phyloP scores from a whole-genome alignment of 1,284 basidiomycete species.

The Cryptococcus sp. region DNA sequence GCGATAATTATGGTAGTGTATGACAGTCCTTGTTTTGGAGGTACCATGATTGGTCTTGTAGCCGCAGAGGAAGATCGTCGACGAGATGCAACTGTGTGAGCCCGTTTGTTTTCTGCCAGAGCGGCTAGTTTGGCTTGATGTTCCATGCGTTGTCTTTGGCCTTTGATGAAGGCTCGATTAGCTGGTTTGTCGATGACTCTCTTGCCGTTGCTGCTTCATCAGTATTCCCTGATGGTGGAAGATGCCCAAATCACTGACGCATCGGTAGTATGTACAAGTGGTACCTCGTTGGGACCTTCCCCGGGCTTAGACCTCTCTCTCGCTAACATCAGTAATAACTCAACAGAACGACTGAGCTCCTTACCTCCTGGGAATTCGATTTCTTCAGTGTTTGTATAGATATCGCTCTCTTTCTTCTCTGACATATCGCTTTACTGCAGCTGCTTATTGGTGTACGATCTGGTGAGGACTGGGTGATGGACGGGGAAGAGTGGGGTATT shows the following conservation, averaged over 20 bases:
- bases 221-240: neutral
- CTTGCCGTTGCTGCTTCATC: slow-evolving; percentile 53
- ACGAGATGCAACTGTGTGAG: neutral
- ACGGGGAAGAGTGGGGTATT: no score
- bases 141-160: slow-evolving; percentile 26
- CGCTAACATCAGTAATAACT: no score
- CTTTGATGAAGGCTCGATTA: slow-evolving; percentile 50
- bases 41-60: neutral
- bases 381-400: slow-evolving; percentile 22
- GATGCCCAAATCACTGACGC: slow-evolving; percentile 18
- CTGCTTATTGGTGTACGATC: no score
- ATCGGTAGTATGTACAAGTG: slow-evolving; percentile 34
- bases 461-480: no score
- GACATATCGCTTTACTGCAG: no score
- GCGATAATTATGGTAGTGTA: slow-evolving; percentile 18
- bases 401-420: slow-evolving; percentile 7
- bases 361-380: slow-evolving; percentile 31
- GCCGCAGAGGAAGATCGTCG: neutral
- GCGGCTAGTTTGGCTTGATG: slow-evolving; percentile 18
- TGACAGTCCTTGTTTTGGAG: neutral
- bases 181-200: slow-evolving; percentile 62
- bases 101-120: slow-evolving; percentile 5
- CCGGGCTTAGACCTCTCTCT: slow-evolving; percentile 32
- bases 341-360: no score
- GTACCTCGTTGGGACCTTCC: slow-evolving; percentile 27